Evolutionary conservation across 75 land plant species (phyloP).

Genomic region (Isoetes taiwanensis): DNA sequence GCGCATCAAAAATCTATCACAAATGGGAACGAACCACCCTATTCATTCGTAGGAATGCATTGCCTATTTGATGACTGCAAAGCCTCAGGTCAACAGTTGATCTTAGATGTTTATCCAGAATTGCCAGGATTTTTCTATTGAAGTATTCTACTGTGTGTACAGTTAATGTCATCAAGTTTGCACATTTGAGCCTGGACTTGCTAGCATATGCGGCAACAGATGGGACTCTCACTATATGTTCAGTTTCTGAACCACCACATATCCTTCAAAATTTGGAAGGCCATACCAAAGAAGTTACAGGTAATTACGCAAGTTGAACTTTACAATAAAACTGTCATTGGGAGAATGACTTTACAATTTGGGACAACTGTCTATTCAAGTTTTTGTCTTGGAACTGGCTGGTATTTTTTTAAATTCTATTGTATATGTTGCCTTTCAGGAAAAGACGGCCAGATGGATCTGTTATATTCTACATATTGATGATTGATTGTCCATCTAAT

Average conservation of each 20-base stretch:
- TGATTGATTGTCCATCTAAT: too few species aligned
- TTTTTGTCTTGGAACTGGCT: too few species aligned
- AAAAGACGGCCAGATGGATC: too few species aligned
- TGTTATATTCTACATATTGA: too few species aligned
- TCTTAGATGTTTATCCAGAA: neutral
- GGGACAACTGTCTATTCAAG: too few species aligned
- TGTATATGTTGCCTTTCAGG: too few species aligned
- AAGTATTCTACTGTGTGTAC: constrained; percentile 9
- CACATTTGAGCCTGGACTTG: constrained; percentile 82
- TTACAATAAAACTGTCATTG: too few species aligned
- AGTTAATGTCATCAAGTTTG: constrained; percentile 87
- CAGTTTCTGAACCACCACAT: constrained; percentile 51
- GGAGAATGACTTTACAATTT: too few species aligned
- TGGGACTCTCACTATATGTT: constrained; percentile 68
- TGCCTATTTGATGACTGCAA: constrained; percentile 94
- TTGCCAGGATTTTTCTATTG: neutral
- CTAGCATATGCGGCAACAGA: constrained; percentile 92
- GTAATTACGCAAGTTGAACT: too few species aligned
- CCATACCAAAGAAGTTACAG: constrained; percentile 90
- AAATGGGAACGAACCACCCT: constrained; percentile 63
- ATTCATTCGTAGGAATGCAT: constrained; percentile 98
- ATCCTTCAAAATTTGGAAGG: constrained; percentile 55
- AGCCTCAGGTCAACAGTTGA: constrained; percentile 38
- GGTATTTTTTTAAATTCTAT: too few species aligned
- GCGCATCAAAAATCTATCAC: neutral